These are phyloP conservation scores for Lentinus polychrous DNA, from an alignment of 1,284 basidiomycete species.

Conservation along the genomic window DNA sequence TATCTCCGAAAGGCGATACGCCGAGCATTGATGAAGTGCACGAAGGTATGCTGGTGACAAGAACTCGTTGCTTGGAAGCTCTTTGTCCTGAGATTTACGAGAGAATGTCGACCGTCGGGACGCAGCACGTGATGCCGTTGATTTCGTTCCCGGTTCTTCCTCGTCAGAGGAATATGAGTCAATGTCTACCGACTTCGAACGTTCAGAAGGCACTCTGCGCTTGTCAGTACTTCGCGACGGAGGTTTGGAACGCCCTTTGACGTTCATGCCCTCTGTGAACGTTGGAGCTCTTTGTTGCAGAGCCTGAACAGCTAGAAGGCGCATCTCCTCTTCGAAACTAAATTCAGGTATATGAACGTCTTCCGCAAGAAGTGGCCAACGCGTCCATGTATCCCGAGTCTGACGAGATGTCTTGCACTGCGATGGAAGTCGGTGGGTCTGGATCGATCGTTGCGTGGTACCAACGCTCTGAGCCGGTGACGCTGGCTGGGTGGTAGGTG, in stretches of 20 bases:
- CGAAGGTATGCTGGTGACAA: background rate
- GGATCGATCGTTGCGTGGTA: background rate
- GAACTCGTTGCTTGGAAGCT: background rate
- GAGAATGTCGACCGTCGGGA: no score
- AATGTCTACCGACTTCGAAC: background rate
- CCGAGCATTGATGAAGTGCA: background rate
- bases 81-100: no score
- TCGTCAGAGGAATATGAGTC: background rate
- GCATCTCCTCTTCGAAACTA: slow-evolving; percentile 53
- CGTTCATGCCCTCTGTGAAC: no score
- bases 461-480: background rate
- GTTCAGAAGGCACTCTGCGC: background rate
- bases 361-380: slow-evolving; percentile 55
- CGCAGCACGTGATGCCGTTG: no score
- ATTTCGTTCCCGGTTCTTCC: no score
- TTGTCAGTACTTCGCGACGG: no score
- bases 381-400: slow-evolving; percentile 45
- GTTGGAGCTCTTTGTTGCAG: background rate
- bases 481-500: background rate
- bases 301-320: slow-evolving; percentile 28
- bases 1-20: slow-evolving; percentile 1
- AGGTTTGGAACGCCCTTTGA: no score
- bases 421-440: background rate
- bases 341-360: slow-evolving; percentile 56
- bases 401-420: background rate